These are phyloP conservation scores for Trematosphaeria pertusa DNA, from an alignment of 2,329 filamentous ascomycete genomes.

Conservation along the genomic window DNA sequence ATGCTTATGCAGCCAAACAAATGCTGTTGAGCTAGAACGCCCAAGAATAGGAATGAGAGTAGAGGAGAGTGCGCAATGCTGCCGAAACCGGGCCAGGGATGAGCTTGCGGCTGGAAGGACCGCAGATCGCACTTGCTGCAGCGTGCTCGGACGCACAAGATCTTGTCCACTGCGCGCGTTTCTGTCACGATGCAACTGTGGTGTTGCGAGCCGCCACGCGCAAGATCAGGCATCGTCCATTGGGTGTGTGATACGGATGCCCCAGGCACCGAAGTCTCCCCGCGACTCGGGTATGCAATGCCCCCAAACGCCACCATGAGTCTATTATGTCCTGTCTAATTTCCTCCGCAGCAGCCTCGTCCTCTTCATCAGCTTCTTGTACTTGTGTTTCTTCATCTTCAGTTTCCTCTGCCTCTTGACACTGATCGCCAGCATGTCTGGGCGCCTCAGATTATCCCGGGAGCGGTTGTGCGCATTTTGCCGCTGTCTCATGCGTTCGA, in stretches of 20 bases:
- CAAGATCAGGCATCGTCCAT: constrained; percentile 1
- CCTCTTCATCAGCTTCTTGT: constrained; percentile 97
- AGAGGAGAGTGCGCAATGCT: constrained; percentile 41
- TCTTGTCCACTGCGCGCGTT: neutral
- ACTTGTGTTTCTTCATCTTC: constrained; percentile 99
- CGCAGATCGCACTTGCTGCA: constrained; percentile 16
- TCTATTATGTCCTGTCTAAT: constrained; percentile 60
- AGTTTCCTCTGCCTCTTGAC: constrained; percentile 91
- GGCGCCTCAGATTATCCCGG: constrained; percentile 44
- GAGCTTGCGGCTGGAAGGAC: constrained; percentile 11
- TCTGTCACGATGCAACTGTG: neutral
- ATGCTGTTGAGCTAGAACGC: constrained; percentile 31
- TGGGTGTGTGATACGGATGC: constrained; percentile 1
- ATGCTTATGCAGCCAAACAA: constrained; percentile 33
- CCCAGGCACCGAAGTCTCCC: constrained; percentile 7
- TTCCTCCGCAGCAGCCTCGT: constrained; percentile 89
- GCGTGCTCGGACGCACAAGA: constrained; percentile 7
- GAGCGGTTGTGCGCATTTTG: constrained; percentile 66
- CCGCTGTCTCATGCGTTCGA: constrained; percentile 73
- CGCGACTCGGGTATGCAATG: constrained; percentile 19
- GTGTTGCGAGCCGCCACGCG: constrained; percentile 6
- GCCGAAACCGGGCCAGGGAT: constrained; percentile 19
- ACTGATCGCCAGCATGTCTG: constrained; percentile 79
- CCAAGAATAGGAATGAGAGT: constrained; percentile 27
- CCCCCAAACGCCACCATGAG: constrained; percentile 19